Evolutionary conservation across 306 rosid genomes (phyloP), one percentile per base, ranked within the genome.

Genomic region (Argentina anserina): DNA sequence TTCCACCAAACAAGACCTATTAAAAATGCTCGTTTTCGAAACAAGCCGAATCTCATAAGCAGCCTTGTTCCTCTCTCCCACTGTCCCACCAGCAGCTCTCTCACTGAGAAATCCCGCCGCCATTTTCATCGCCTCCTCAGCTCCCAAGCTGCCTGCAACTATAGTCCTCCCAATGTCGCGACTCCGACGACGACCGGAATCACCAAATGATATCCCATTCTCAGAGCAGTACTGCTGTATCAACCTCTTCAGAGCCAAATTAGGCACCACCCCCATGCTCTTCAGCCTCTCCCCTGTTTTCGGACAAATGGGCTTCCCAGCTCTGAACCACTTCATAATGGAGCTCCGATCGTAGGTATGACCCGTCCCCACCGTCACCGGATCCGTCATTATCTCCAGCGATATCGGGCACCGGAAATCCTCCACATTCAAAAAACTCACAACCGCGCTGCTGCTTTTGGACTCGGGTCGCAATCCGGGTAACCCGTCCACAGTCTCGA

Each of bases 391-490:
- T 73, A 89, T 61, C 29, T 94, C 97, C 9, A 94, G 66, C 21
- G 98, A 81, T 43, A 94, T 91, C 26, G 99, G 96, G 72, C 99
- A 94, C 70, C 85, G 81, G 64, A 94, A 86, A 87, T 94, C 99
- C 59, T 91, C 91, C 0, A 84, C 60, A 69, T 86, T 88, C 14
- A 89, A 50, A 47, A 72, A 25, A 41, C n/a, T 72, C 61, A 78
- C 29, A 34, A 50, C 36, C n/a, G 71, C 78, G 26, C 25, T 71
- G 47, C 45, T 43, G 59, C 76, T 67, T 3, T 72, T 63, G 10
- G 37, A 50, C 18, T 80, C 84, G 61, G 68, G 40, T 78, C 67
- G 85, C 47, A 76, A 82, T 28, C 71, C 75, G 9, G 66, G 21
- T 76, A 81, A 87, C 66, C 78, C 67, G 36, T 89, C 89, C 6